Base-by-base conservation (phyloP, 129 eudicot genomes). In the Centaurea solstitialis region DNA sequence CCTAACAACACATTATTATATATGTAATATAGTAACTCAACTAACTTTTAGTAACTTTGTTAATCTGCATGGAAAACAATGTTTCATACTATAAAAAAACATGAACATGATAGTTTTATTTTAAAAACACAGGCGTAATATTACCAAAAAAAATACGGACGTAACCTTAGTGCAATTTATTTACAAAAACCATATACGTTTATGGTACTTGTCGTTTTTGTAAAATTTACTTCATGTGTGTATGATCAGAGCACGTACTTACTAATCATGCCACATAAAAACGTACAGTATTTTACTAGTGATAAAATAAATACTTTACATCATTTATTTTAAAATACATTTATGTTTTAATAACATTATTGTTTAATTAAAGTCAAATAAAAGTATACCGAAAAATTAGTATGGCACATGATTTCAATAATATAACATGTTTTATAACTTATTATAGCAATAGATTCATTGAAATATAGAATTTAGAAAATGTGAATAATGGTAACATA, bases 361-460 rank as follows among this genome's bases (percentile, higher is more conserved):
- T 5, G 6, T 59, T 21, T 62, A 37, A 22, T 20, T 3, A 8
- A 62, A 76, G 24, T 17, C 9, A 62, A 38, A 76, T 76, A 20
- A n/a, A 33, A 61, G 18, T 7, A 76, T 62, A 76, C 22, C 71
- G 12, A 18, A 10, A 59, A 62, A 35, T 9, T 11, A 64, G 4
- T 71, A 37, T 15, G 39, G 64, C 64, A 65, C 73, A 65, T 65
- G 73, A 65, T 40, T 39, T 77, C 4, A 40, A 65, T 67, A 77
- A 38, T 65, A 64, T 39, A 77, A 77, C 28, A 43, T 38, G 72
- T 76, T 65, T 40, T 77, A 66, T 76, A 65, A 37, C 39, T 64
- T 76, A 30, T 76, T 64, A 39, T 64, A 76, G 40, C 6, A 23
- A 76, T 9, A 38, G 23, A 40, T 33, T 11, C 22, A 77, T 38